Percentiles rank a stretch among this genome's conserved stretches.
These are phyloP conservation scores for Sisymbrium irio DNA, from an alignment of 345 rosid species.

Conservation along the genomic window DNA sequence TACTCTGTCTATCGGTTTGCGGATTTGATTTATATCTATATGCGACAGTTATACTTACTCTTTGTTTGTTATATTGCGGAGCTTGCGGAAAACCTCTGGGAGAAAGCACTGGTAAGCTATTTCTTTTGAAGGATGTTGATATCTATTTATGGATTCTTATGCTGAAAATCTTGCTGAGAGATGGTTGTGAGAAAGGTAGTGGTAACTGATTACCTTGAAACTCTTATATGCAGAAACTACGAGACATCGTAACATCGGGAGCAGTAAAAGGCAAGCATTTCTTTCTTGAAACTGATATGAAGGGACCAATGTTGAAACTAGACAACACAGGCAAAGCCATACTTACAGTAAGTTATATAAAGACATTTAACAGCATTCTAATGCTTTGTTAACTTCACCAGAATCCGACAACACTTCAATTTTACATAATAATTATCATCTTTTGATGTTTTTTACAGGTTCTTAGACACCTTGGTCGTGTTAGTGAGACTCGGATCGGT, in stretches of 20 bases:
- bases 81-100: slow-evolving; percentile 89
- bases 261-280: slow-evolving; percentile 69
- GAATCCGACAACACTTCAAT: not conserved
- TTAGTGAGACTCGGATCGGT: slow-evolving; percentile 73
- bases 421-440: not conserved
- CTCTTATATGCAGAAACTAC: slow-evolving; percentile 55
- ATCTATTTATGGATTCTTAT: not conserved
- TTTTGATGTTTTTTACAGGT: slow-evolving; percentile 45
- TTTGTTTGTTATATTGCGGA: slow-evolving; percentile 32
- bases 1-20: not conserved
- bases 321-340: slow-evolving; percentile 93
- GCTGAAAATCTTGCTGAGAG: not conserved
- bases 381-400: not conserved
- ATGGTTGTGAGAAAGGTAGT: not conserved
- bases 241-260: slow-evolving; percentile 70
- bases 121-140: not conserved
- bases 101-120: slow-evolving; percentile 77
- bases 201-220: not conserved
- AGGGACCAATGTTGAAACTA: slow-evolving; percentile 80
- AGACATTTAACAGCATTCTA: not conserved
- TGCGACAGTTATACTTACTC: not conserved
- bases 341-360: slow-evolving; percentile 62
- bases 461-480: slow-evolving; percentile 89
- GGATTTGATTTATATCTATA: not conserved
- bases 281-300: slow-evolving; percentile 83